These are phyloP conservation scores for Sicyos baderoa DNA, from an alignment of 306 rosid genomes.

Conservation along the genomic window DNA sequence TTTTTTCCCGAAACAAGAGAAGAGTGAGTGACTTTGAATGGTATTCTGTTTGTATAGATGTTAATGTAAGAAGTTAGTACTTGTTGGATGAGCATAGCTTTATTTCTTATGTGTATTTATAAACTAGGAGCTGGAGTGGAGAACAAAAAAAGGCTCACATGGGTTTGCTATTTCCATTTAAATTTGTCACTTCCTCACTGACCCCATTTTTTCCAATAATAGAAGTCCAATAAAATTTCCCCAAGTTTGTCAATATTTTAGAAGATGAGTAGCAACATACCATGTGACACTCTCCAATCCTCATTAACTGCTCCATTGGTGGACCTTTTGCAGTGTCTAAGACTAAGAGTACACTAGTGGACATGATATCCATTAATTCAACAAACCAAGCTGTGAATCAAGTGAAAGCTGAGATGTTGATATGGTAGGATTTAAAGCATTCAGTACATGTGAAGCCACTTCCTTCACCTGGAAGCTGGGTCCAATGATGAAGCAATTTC, in stretches of 20 bases:
- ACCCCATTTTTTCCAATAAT: constrained; percentile 6
- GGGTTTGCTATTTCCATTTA: background rate
- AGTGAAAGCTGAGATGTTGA: constrained; percentile 1
- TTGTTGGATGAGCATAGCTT: background rate
- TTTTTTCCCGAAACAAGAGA: background rate
- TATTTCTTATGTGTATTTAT: constrained; percentile 3
- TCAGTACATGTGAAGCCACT: background rate
- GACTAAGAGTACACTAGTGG: constrained; percentile 13
- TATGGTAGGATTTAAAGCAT: constrained; percentile 4
- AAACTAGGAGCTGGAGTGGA: too few relatives aligned
- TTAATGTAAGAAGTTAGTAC: background rate
- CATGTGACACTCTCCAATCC: constrained; percentile 10
- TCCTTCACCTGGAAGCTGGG: background rate
- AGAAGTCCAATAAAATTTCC: background rate
- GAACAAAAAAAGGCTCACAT: constrained; percentile 13
- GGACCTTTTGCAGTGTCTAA: constrained; percentile 9
- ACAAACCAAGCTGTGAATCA: background rate
- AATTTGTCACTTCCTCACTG: background rate
- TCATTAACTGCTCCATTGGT: background rate
- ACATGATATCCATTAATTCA: background rate
- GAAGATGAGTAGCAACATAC: constrained; percentile 13
- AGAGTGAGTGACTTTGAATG: background rate
- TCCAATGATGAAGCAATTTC: constrained; percentile 12
- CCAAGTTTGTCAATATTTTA: background rate
- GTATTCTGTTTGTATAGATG: too few relatives aligned